These are phyloP conservation scores for Fraxinus albicans DNA, from an alignment of 305 asterid species.

Conservation along the genomic window DNA sequence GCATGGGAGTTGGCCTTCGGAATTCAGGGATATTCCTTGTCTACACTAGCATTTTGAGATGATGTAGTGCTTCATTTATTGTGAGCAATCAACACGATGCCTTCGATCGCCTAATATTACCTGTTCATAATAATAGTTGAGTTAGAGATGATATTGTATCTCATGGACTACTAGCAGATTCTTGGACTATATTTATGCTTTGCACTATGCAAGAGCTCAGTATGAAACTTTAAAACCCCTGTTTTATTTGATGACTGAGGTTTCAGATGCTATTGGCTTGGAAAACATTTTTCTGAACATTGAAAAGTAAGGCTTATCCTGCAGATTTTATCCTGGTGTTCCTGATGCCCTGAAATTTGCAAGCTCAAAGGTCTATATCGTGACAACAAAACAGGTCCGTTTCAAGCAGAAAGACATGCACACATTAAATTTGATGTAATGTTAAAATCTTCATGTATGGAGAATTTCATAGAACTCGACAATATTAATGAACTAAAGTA, in stretches of 20 bases:
- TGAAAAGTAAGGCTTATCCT: constrained; percentile 17
- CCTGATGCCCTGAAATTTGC: constrained; percentile 92
- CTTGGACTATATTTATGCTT: background rate
- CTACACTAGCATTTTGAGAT: background rate
- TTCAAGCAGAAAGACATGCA: background rate
- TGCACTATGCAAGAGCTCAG: background rate
- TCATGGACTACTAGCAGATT: background rate
- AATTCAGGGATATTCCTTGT: background rate
- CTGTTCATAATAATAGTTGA: background rate
- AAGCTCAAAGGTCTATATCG: constrained; percentile 84
- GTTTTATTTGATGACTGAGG: background rate
- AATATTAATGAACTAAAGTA: background rate
- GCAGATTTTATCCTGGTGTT: constrained; percentile 94
- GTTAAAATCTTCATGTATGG: background rate
- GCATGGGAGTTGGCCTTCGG: background rate
- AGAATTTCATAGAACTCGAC: background rate
- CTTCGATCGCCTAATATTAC: background rate
- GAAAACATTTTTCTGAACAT: background rate
- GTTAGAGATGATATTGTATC: background rate
- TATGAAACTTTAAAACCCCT: background rate
- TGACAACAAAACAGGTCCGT: constrained; percentile 87
- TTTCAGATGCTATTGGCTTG: background rate
- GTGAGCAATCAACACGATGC: background rate
- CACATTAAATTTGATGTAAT: background rate
- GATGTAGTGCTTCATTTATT: background rate